These are phyloP conservation scores for Agroathelia rolfsii DNA, from an alignment of 1,284 basidiomycete species.

Conservation along the genomic window DNA sequence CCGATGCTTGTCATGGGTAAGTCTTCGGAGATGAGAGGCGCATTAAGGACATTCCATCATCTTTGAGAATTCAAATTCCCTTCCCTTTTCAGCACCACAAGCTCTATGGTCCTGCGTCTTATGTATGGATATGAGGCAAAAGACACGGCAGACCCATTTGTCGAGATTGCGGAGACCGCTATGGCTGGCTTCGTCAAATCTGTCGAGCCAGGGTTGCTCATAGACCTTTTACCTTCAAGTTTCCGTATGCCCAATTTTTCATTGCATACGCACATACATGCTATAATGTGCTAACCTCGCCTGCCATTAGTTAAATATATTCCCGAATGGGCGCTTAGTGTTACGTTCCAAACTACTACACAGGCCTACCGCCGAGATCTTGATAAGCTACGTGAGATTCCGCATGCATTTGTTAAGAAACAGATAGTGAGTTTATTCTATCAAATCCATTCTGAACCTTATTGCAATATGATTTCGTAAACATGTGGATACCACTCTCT, in stretches of 20 bases:
- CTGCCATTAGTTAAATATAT: conserved; percentile 43
- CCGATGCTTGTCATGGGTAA: too few relatives aligned
- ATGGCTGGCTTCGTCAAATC: conserved; percentile 49
- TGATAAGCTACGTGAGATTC: conserved; percentile 39
- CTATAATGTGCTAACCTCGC: conserved; percentile 2
- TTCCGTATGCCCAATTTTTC: conserved; percentile 4
- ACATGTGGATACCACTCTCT: not conserved
- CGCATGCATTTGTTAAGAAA: conserved; percentile 47
- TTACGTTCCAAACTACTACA: conserved; percentile 44
- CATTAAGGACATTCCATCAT: too few relatives aligned
- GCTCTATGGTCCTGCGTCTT: conserved; percentile 26
- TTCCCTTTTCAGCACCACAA: conserved; percentile 25
- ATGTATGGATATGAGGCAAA: conserved; percentile 49
- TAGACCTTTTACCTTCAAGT: conserved; percentile 38
- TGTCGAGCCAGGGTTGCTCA: conserved; percentile 43
- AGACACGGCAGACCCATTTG: conserved; percentile 45
- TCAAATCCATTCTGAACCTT: too few relatives aligned
- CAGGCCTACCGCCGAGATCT: conserved; percentile 39
- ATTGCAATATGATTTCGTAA: too few relatives aligned
- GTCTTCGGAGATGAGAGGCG: too few relatives aligned
- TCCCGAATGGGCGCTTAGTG: conserved; percentile 57
- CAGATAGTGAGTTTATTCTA: conserved; percentile 36
- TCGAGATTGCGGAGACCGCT: conserved; percentile 45
- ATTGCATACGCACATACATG: too few relatives aligned
- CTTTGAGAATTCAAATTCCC: too few relatives aligned